Percentiles rank a stretch among this genome's conserved stretches.
phyloP scores from a whole-genome alignment of 805 yeast species.

The Cyberlindnera maclurae region DNA sequence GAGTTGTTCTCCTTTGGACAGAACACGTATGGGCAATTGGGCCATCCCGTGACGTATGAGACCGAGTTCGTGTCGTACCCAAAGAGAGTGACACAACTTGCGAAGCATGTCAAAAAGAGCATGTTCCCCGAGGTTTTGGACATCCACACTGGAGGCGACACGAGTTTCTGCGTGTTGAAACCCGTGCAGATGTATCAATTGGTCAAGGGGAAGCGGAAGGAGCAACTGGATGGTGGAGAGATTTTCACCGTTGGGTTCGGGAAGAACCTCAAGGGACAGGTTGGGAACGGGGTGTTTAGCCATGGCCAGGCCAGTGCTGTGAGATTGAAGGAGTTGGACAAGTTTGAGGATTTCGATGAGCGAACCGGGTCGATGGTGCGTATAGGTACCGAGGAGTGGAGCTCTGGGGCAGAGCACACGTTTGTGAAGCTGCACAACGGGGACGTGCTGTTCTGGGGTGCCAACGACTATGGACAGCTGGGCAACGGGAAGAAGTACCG shows the following conservation, averaged over 20 bases:
- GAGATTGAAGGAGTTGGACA: conserved; percentile 34
- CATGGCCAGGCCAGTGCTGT: conserved; percentile 70
- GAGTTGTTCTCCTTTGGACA: conserved; percentile 78
- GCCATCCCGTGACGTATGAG: conserved; percentile 55
- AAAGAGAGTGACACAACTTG: conserved; percentile 36
- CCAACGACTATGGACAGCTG: conserved; percentile 73
- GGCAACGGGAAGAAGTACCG: conserved; percentile 75
- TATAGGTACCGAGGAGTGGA: conserved; percentile 44
- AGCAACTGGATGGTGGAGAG: conserved; percentile 9
- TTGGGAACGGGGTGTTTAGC: conserved; percentile 70
- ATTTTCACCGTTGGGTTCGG: conserved; percentile 61
- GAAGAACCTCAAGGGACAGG: conserved; percentile 76
- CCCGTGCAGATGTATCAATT: conserved; percentile 25
- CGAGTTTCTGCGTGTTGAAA: conserved; percentile 45
- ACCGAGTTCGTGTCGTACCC: conserved; percentile 72
- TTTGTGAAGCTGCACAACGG: conserved; percentile 52
- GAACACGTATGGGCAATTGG: conserved; percentile 81
- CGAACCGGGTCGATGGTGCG: conserved; percentile 30
- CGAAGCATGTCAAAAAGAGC: conserved; percentile 33
- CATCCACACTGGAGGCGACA: conserved; percentile 65
- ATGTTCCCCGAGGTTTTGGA: conserved; percentile 41
- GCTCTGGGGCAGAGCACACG: conserved; percentile 60
- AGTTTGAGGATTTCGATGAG: conserved; percentile 52
- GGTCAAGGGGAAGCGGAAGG: conserved; percentile 15
- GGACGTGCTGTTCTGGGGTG: conserved; percentile 78